A percentile compares a stretch with the other conserved stretches of the same genome.
Evolutionary conservation across 331 rosid genomes (phyloP).

Genomic region (Erythrophleum ivorense): DNA sequence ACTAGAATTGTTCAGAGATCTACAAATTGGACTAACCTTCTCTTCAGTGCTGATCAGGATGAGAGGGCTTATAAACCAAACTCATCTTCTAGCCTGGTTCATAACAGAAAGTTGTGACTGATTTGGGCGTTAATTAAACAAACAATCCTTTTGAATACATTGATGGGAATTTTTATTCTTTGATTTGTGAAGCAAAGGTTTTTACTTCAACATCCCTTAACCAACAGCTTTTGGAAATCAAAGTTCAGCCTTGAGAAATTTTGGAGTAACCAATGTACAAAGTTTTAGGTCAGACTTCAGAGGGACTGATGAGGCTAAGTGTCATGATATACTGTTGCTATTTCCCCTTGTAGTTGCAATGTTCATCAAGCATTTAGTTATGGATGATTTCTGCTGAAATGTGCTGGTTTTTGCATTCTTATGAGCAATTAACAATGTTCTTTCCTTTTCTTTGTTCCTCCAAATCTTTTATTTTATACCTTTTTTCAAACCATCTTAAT

Average conservation of each 20-base stretch:
- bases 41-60: conserved; percentile 73
- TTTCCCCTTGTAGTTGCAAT: conserved; percentile 26
- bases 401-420: conserved; percentile 8
- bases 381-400: conserved; percentile 39
- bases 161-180: conserved; percentile 68
- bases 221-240: conserved; percentile 43
- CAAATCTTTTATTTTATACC: not conserved
- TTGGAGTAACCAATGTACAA: conserved; percentile 57
- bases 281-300: conserved; percentile 45
- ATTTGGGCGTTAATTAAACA: conserved; percentile 39
- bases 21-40: conserved; percentile 78
- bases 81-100: conserved; percentile 61
- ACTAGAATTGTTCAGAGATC: conserved; percentile 76
- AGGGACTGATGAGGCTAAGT: conserved; percentile 42
- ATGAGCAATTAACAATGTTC: not conserved
- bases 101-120: conserved; percentile 65
- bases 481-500: not conserved
- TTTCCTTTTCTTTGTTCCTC: not conserved
- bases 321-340: conserved; percentile 28
- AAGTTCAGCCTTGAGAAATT: conserved; percentile 40
- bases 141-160: conserved; percentile 48
- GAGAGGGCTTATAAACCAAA: conserved; percentile 61
- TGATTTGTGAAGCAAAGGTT: conserved; percentile 62
- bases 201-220: conserved; percentile 46
- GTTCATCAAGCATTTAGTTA: conserved; percentile 16